phyloP scores from a whole-genome alignment of 176 grass and related monocot species.

The Paspalum notatum region DNA sequence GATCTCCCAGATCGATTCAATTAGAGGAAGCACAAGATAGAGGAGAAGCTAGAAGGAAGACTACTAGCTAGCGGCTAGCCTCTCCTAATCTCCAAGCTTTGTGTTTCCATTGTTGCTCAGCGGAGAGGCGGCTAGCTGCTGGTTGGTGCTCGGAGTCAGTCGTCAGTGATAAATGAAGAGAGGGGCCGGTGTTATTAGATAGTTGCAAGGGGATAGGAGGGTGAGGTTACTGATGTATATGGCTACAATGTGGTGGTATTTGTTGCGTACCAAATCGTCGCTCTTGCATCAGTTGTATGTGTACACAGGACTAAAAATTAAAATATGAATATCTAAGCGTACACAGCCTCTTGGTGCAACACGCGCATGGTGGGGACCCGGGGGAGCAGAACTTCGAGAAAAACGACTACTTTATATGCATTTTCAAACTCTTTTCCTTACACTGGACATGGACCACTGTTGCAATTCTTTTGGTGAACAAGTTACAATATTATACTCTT shows the following conservation, averaged over 20 bases:
- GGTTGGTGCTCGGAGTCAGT: not conserved
- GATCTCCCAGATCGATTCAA: not conserved
- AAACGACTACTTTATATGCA: not conserved
- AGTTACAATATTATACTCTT: not conserved
- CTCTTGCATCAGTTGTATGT: not conserved
- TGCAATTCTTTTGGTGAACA: not conserved
- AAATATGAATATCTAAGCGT: not conserved
- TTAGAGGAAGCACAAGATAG: no score
- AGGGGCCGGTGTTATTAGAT: not conserved
- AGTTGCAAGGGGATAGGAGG: not conserved
- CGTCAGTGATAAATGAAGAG: not conserved
- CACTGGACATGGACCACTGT: not conserved
- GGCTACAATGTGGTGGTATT: slow-evolving; percentile 8
- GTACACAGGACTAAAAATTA: not conserved
- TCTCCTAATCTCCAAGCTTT: not conserved
- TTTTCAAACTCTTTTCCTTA: not conserved
- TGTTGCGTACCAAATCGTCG: slow-evolving; percentile 2
- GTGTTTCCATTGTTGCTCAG: not conserved
- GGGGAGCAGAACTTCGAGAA: not conserved
- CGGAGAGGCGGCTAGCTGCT: not conserved
- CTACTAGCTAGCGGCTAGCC: not conserved
- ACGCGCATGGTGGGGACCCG: not conserved
- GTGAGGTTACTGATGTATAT: not conserved
- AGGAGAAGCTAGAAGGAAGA: no score
- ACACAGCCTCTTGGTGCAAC: not conserved